A percentile compares a stretch with the other conserved stretches of the same genome.
Evolutionary conservation across 2,329 filamentous ascomycete genomes (phyloP).

Genomic region (Sporothrix brunneoviolacea): DNA sequence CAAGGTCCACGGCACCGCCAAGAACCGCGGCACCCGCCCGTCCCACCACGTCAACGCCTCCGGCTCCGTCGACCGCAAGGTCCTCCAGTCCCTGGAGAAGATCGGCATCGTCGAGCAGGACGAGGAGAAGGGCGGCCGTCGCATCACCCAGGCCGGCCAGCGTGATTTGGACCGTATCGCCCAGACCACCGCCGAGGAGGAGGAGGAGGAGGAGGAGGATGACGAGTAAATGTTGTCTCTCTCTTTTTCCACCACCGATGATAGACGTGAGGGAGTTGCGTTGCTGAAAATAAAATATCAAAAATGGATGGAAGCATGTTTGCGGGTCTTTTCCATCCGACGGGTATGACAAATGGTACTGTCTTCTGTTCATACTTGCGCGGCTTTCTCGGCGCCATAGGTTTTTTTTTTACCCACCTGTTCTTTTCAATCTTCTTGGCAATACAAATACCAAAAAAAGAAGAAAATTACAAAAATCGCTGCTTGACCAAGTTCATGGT

Average conservation of each 20-base stretch:
- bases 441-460: slow-evolving; percentile 7
- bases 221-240: slow-evolving; percentile 47
- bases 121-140: slow-evolving; percentile 96
- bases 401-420: background rate
- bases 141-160: slow-evolving; percentile 97
- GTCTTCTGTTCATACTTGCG: background rate
- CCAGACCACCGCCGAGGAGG: slow-evolving; percentile 69
- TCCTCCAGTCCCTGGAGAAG: slow-evolving; percentile 97
- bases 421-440: background rate
- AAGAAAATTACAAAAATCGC: background rate
- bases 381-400: slow-evolving; percentile 14
- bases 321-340: background rate
- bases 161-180: slow-evolving; percentile 97
- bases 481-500: too few species aligned
- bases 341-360: background rate
- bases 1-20: slow-evolving; percentile 85
- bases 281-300: slow-evolving; percentile 2
- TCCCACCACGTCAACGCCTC: slow-evolving; percentile 93
- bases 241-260: background rate
- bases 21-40: slow-evolving; percentile 92
- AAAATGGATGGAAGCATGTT: background rate
- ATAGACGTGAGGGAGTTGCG: too few species aligned
- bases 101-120: slow-evolving; percentile 96
- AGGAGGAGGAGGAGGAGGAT: slow-evolving; percentile 56
- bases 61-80: slow-evolving; percentile 93